phyloP scores from a whole-genome alignment of 2,329 filamentous ascomycete genomes.

The Fusarium chuoi region DNA sequence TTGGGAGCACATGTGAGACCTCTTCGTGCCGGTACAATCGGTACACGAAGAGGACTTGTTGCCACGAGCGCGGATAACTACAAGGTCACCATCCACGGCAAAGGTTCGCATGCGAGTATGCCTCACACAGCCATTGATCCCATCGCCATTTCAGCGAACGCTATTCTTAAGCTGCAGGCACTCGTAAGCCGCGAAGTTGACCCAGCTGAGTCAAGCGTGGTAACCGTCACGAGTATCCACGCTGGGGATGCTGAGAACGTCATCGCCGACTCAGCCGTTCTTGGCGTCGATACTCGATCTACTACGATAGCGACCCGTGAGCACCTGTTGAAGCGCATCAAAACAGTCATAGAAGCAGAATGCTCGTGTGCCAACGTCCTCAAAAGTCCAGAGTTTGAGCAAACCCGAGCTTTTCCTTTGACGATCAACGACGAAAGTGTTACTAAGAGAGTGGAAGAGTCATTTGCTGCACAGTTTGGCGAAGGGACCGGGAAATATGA shows the following conservation, averaged over 20 bases:
- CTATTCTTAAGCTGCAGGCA: conserved; percentile 39
- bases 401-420: conserved; percentile 56
- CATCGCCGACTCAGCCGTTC: conserved; percentile 53
- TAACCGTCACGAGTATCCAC: conserved; percentile 57
- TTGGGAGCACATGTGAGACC: conserved; percentile 52
- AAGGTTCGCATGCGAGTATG: conserved; percentile 42
- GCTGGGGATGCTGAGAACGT: conserved; percentile 57
- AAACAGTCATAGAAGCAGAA: conserved; percentile 62
- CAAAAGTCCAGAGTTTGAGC: conserved; percentile 54
- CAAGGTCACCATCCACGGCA: conserved; percentile 49
- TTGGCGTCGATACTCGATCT: conserved; percentile 55
- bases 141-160: conserved; percentile 12
- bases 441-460: conserved; percentile 53
- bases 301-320: conserved; percentile 47
- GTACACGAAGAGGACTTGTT: conserved; percentile 40
- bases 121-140: conserved; percentile 14
- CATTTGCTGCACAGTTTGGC: conserved; percentile 59
- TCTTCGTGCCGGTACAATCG: conserved; percentile 47
- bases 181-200: conserved; percentile 47
- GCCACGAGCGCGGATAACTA: conserved; percentile 42
- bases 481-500: conserved; percentile 40
- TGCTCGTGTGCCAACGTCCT: conserved; percentile 59
- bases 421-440: conserved; percentile 62
- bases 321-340: conserved; percentile 50
- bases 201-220: conserved; percentile 53